phyloP scores from a whole-genome alignment of 2,329 filamentous ascomycete genomes.

The Alternaria arbusti region DNA sequence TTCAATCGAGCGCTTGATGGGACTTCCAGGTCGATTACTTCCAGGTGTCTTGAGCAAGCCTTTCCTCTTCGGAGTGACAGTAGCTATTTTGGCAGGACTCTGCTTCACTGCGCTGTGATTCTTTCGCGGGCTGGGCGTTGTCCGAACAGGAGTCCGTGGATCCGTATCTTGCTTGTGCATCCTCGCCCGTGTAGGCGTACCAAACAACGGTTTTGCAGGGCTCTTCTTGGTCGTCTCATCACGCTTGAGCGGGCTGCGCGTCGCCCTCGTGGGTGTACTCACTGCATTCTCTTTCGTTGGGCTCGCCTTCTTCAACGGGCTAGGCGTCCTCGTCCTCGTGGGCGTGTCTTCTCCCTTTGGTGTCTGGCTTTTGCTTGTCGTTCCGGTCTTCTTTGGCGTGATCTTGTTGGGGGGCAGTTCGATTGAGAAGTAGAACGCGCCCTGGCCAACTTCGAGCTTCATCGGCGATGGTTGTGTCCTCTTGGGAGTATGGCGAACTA shows the following conservation, averaged over 20 bases:
- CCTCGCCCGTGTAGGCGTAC: constrained; percentile 9
- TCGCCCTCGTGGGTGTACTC: background rate
- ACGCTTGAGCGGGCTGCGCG: background rate
- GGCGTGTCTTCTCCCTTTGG: constrained; percentile 10
- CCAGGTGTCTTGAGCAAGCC: background rate
- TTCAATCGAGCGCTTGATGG: constrained; percentile 3
- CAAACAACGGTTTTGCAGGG: constrained; percentile 10
- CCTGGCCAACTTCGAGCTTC: constrained; percentile 24
- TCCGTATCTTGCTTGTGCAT: background rate
- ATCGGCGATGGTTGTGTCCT: background rate
- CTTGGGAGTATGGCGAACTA: background rate
- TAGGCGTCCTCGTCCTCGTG: background rate
- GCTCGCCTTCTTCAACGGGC: constrained; percentile 5
- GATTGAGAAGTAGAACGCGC: constrained; percentile 28
- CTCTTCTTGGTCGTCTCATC: background rate
- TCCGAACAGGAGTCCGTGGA: background rate
- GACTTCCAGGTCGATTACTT: constrained; percentile 2
- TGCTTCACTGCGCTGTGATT: background rate
- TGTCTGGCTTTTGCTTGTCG: constrained; percentile 5
- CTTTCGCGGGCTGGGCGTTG: constrained; percentile 8
- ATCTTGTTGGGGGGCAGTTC: constrained; percentile 26
- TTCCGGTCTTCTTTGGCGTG: constrained; percentile 10
- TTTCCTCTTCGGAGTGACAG: background rate
- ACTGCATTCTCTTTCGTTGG: background rate
- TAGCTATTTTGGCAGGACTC: background rate